phyloP scores from a whole-genome alignment of 768 basidiomycete species.

The Leccinum ochraceum region DNA sequence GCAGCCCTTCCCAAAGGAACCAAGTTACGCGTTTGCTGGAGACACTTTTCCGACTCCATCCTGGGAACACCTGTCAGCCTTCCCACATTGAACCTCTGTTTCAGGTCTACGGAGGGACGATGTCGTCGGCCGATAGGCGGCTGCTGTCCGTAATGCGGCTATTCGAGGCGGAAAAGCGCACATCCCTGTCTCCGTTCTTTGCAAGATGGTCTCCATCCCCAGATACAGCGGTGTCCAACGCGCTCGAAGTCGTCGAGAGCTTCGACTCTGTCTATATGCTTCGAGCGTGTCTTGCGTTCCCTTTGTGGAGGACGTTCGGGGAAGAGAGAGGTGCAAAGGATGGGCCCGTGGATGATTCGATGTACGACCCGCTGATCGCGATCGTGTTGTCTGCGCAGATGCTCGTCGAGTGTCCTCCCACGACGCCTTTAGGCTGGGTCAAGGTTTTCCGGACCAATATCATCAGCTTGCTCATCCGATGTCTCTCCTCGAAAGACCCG shows the following conservation, averaged over 20 bases:
- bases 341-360: conserved; percentile 34
- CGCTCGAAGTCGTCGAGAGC: conserved; percentile 66
- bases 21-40: conserved; percentile 58
- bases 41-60: conserved; percentile 72
- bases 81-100: conserved; percentile 80
- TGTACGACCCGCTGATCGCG: conserved; percentile 84
- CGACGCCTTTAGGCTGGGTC: conserved; percentile 72
- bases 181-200: conserved; percentile 65
- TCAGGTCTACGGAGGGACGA: conserved; percentile 71
- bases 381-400: conserved; percentile 65
- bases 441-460: conserved; percentile 82
- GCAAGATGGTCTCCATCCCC: conserved; percentile 59
- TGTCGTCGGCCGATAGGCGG: conserved; percentile 58
- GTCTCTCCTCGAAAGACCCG: conserved; percentile 65
- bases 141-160: conserved; percentile 77
- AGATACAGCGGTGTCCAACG: conserved; percentile 43
- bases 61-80: conserved; percentile 77
- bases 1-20: conserved; percentile 37
- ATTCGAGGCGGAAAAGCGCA: conserved; percentile 71
- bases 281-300: conserved; percentile 71
- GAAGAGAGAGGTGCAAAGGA: conserved; percentile 33
- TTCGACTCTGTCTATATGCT: conserved; percentile 64
- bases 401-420: conserved; percentile 57
- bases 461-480: conserved; percentile 69
- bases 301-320: conserved; percentile 57